Evolutionary conservation across 2,329 filamentous ascomycete species (phyloP), one percentile per base, ranked within the genome.

Genomic region (Sphaerulina musiva): DNA sequence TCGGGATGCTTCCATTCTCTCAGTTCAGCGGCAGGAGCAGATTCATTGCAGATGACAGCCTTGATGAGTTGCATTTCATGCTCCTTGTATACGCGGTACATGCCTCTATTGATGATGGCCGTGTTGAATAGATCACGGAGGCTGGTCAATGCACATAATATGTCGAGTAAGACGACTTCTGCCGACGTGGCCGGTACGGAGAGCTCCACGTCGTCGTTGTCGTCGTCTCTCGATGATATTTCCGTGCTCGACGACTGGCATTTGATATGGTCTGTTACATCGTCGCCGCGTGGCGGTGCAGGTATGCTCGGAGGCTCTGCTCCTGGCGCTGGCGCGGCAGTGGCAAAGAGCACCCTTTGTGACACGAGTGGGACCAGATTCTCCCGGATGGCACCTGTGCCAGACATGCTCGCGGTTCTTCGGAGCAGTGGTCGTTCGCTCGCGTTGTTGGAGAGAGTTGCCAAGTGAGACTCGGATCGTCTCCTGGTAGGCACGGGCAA

Each of bases 11-110:
- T 77, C 67, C 81, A 78, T 60, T 84, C 79, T 11, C 80, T 76
- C 46, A 80, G 70, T 60, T 84, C 81, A 79, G 79, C 83, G 0
- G 80, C 80, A 1, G 81, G 73, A 5, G 80, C 74, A 1, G 79
- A 83, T 70, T 78, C 76, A 45, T 75, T 77, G 48, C 71, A 74
- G 3, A 81, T 64, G 0, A 78, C 73, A 5, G 68, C 69, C 47
- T 77, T 78, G 52, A 83, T 75, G 2, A 83, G 69, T 0, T 71
- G 64, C 45, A 83, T 69, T 59, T 83, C 80, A 60, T 82, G 73
- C 17, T 73, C 69, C 63, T 82, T 81, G 68, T 80, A 84, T 0
- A 80, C 74, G 3, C 71, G 71, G 61, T 81, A 81, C 67, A 83
- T 82, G 17, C 76, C 77, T 46, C 72, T 74, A 63, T 79, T 82